A percentile compares a stretch with the other conserved stretches of the same genome.
These are phyloP conservation scores for Brassica incana DNA, from an alignment of 345 rosid genomes.

Conservation along the genomic window DNA sequence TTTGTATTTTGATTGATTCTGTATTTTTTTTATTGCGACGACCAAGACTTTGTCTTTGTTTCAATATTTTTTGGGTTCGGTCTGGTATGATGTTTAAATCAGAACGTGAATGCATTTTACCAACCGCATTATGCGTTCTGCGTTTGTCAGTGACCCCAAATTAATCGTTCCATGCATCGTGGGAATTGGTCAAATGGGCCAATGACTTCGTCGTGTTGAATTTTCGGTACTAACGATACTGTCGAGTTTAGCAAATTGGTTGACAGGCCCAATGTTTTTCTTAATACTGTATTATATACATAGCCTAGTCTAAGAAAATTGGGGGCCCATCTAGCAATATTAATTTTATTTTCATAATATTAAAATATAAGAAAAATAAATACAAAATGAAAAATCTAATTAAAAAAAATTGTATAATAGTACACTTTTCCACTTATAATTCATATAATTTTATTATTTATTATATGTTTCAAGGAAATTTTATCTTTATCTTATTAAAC, in stretches of 20 bases:
- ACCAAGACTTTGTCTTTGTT: constrained; percentile 24
- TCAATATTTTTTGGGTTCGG: background rate
- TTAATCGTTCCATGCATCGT: background rate
- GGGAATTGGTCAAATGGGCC: constrained; percentile 1
- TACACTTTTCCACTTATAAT: background rate
- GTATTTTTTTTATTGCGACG: constrained; percentile 15
- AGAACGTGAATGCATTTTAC: constrained; percentile 13
- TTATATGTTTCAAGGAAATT: background rate
- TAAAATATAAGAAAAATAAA: background rate
- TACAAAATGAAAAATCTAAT: background rate
- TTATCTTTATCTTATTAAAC: background rate
- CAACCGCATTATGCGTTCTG: constrained; percentile 14
- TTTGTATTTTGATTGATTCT: constrained; percentile 25
- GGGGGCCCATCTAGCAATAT: background rate
- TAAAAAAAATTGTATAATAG: background rate
- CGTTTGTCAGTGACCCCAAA: background rate
- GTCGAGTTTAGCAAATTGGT: background rate
- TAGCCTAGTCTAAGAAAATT: background rate
- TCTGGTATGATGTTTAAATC: constrained; percentile 5
- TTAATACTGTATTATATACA: background rate
- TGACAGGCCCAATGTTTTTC: background rate
- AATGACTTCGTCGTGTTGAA: constrained; percentile 2
- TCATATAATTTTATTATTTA: background rate
- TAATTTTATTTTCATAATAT: background rate
- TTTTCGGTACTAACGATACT: background rate